A percentile compares a stretch with the other conserved stretches of the same genome.
These are phyloP conservation scores for Trametes meyenii DNA, from an alignment of 768 basidiomycete genomes.

Conservation along the genomic window DNA sequence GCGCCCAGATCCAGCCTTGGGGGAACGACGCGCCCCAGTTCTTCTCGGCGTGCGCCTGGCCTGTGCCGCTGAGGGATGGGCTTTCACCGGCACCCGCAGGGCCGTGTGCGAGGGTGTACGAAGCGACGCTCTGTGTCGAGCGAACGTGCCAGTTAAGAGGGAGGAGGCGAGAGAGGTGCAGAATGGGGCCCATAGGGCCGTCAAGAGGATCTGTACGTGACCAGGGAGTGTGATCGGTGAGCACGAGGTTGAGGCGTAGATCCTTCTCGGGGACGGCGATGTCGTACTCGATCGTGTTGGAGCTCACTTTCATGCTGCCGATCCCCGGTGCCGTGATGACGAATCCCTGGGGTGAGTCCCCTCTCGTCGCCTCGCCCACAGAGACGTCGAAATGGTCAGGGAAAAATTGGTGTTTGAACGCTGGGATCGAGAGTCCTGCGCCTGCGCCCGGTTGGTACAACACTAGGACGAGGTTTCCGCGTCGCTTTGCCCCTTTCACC, in stretches of 20 bases:
- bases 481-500: slow-evolving; percentile 26
- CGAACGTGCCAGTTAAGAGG: slow-evolving; percentile 35
- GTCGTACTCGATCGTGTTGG: slow-evolving; percentile 20
- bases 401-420: slow-evolving; percentile 30
- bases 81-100: not conserved
- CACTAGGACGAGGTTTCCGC: slow-evolving; percentile 27
- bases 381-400: slow-evolving; percentile 22
- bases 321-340: slow-evolving; percentile 20
- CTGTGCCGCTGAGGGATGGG: slow-evolving; percentile 8
- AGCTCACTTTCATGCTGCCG: slow-evolving; percentile 25
- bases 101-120: slow-evolving; percentile 17
- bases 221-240: slow-evolving; percentile 25
- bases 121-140: slow-evolving; percentile 24
- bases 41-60: slow-evolving; percentile 30
- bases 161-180: slow-evolving; percentile 22
- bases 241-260: slow-evolving; percentile 22
- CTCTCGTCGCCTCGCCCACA: not conserved
- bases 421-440: not conserved
- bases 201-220: slow-evolving; percentile 12
- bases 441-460: slow-evolving; percentile 19
- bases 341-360: slow-evolving; percentile 19
- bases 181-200: slow-evolving; percentile 31
- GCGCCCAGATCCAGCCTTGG: slow-evolving; percentile 32
- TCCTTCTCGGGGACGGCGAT: slow-evolving; percentile 14
- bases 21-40: slow-evolving; percentile 34